A percentile compares a stretch with the other conserved stretches of the same genome.
phyloP scores from a whole-genome alignment of 2,329 filamentous ascomycete genomes.

The Pestalotiopsis sp. region DNA sequence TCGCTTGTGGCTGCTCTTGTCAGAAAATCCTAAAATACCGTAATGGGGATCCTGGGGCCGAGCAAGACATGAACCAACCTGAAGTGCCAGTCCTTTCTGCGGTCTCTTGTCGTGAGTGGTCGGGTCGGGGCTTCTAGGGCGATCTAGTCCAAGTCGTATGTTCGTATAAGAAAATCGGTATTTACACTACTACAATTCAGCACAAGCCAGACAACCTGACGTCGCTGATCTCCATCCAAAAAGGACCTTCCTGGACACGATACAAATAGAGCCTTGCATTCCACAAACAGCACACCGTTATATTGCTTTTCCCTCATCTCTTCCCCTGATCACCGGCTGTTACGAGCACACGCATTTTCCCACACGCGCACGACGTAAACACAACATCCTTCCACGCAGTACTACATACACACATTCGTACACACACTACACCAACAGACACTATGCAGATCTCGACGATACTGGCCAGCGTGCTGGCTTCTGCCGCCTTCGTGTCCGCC shows the following conservation, averaged over 20 bases:
- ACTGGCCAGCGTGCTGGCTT: conserved; percentile 25
- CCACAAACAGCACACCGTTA: neutral
- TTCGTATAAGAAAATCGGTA: neutral
- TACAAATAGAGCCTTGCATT: conserved; percentile 8
- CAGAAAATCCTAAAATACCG: neutral
- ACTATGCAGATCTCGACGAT: conserved; percentile 29
- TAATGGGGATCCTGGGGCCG: neutral
- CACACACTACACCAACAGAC: neutral
- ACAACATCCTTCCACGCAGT: neutral
- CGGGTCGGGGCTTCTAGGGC: neutral
- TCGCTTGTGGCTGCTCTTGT: neutral
- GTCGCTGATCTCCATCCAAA: conserved; percentile 1
- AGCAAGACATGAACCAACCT: neutral
- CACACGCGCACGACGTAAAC: neutral
- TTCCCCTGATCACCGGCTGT: neutral
- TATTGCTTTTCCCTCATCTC: neutral
- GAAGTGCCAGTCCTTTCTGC: neutral
- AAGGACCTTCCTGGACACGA: neutral
- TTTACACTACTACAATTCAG: neutral
- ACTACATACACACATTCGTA: neutral
- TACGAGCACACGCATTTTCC: neutral
- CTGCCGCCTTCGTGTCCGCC: conserved; percentile 26
- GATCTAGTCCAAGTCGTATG: neutral
- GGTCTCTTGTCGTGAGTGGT: neutral
- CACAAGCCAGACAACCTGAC: conserved; percentile 6